Evolutionary conservation across 371 early-diverging fungal genomes (phyloP).

Genomic region (Entomophthora muscae): DNA sequence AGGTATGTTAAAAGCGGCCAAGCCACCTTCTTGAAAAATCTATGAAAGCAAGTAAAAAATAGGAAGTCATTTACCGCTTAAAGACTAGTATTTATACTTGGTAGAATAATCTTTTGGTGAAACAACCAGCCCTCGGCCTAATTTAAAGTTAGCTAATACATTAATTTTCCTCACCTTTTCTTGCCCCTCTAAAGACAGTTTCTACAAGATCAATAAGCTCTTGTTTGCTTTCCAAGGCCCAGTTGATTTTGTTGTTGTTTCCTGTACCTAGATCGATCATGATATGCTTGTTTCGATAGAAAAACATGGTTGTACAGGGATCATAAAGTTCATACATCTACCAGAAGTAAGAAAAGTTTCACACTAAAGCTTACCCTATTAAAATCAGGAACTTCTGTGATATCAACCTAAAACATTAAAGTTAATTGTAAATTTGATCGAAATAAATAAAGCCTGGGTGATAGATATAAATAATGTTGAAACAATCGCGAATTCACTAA

Average conservation of each 20-base stretch:
- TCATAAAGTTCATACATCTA: constrained; percentile 94
- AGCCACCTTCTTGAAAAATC: too few relatives aligned
- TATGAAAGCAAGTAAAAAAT: not conserved
- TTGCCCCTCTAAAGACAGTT: constrained; percentile 81
- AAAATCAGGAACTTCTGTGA: constrained; percentile 74
- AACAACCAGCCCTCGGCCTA: constrained; percentile 70
- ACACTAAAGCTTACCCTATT: constrained; percentile 36
- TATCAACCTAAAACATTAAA: constrained; percentile 32
- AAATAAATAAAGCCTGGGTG: not conserved
- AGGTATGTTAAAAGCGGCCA: too few relatives aligned
- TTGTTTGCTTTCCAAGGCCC: constrained; percentile 81
- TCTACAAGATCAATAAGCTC: constrained; percentile 80
- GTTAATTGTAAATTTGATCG: constrained; percentile 1
- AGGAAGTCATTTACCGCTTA: not conserved
- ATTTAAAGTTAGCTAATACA: constrained; percentile 4
- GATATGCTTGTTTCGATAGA: constrained; percentile 92
- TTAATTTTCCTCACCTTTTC: constrained; percentile 47
- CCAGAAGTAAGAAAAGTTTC: not conserved
- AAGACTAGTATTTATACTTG: constrained; percentile 71
- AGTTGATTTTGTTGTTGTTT: constrained; percentile 97
- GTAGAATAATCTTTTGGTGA: constrained; percentile 93
- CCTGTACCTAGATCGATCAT: constrained; percentile 97
- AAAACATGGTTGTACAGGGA: constrained; percentile 87
- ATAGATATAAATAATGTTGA: not conserved
- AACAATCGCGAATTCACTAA: not conserved